Evolutionary conservation across 495 filamentous ascomycete genomes (phyloP).

Genomic region (Chaetomium tenue): DNA sequence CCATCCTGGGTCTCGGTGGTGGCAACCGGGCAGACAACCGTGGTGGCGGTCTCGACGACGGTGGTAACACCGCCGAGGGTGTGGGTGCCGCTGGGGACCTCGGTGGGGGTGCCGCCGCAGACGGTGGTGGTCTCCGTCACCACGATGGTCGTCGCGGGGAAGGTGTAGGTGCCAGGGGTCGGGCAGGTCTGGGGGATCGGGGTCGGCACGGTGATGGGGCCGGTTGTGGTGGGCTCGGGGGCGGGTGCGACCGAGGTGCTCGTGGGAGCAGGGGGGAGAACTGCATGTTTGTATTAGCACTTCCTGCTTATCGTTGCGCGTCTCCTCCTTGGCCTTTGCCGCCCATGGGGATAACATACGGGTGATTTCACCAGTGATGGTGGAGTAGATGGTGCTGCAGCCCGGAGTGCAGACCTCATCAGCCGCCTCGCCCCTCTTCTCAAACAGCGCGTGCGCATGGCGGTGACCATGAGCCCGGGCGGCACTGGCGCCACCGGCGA

Average conservation of each 20-base stretch:
- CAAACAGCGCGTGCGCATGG: conserved; percentile 61
- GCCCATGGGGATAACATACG: conserved; percentile 43
- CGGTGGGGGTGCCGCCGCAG: conserved; percentile 61
- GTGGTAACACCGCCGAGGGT: conserved; percentile 78
- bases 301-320: background rate
- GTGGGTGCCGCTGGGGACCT: conserved; percentile 62
- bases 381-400: conserved; percentile 66
- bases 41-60: conserved; percentile 65
- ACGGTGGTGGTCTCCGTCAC: conserved; percentile 66
- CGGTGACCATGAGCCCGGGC: conserved; percentile 48
- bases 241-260: conserved; percentile 18
- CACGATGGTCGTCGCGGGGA: conserved; percentile 72
- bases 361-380: conserved; percentile 58
- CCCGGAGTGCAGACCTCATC: conserved; percentile 53
- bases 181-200: conserved; percentile 64
- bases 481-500: conserved; percentile 60
- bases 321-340: background rate
- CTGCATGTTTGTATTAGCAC: conserved; percentile 1
- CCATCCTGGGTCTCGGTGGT: conserved; percentile 60
- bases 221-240: conserved; percentile 28
- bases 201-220: conserved; percentile 57
- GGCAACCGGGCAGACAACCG: conserved; percentile 71
- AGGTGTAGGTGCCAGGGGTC: conserved; percentile 73
- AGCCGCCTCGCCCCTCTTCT: conserved; percentile 44
- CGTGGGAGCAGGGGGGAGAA: conserved; percentile 42